Evolutionary conservation across 345 rosid genomes (phyloP).

Genomic region (Moricandia moricandioides): DNA sequence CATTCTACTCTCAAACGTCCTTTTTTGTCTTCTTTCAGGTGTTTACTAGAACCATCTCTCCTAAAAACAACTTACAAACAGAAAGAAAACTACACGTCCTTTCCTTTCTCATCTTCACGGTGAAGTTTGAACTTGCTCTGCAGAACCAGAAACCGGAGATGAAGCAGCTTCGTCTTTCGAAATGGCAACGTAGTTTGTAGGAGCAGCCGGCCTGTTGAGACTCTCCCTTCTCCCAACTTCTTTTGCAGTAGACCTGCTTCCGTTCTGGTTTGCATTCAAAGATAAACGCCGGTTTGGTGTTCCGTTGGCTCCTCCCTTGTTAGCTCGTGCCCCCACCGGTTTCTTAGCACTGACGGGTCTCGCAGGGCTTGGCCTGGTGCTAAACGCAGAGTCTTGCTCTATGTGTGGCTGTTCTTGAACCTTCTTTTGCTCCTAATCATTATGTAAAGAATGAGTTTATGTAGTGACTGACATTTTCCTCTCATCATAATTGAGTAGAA

Average conservation of each 20-base stretch:
- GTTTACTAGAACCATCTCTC: conserved; percentile 23
- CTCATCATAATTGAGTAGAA: neutral
- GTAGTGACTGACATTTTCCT: too few relatives aligned
- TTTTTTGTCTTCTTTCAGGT: conserved; percentile 22
- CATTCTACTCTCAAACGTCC: conserved; percentile 29
- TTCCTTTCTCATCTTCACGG: conserved; percentile 55
- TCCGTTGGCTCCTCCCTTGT: conserved; percentile 45
- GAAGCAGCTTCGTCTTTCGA: conserved; percentile 83
- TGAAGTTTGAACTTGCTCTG: conserved; percentile 59
- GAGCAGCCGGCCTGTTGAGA: conserved; percentile 58
- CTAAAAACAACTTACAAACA: conserved; percentile 30
- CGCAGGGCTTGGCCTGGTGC: conserved; percentile 88
- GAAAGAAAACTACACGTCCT: conserved; percentile 20
- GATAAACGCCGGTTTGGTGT: conserved; percentile 78
- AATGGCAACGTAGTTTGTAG: conserved; percentile 70
- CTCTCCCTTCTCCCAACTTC: conserved; percentile 73
- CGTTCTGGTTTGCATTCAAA: conserved; percentile 73
- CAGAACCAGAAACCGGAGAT: conserved; percentile 56
- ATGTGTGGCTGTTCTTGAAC: conserved; percentile 72
- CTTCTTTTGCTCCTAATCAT: conserved; percentile 77
- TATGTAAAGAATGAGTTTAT: neutral
- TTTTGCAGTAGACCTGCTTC: conserved; percentile 61
- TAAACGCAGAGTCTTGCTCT: conserved; percentile 71
- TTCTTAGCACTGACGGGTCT: conserved; percentile 68
- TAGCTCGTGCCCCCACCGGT: conserved; percentile 66